Percentiles rank a stretch among this genome's conserved stretches.
Conservation (phyloP, 2,329 filamentous ascomycete genomes). For the Fusarium ramigenum region DNA sequence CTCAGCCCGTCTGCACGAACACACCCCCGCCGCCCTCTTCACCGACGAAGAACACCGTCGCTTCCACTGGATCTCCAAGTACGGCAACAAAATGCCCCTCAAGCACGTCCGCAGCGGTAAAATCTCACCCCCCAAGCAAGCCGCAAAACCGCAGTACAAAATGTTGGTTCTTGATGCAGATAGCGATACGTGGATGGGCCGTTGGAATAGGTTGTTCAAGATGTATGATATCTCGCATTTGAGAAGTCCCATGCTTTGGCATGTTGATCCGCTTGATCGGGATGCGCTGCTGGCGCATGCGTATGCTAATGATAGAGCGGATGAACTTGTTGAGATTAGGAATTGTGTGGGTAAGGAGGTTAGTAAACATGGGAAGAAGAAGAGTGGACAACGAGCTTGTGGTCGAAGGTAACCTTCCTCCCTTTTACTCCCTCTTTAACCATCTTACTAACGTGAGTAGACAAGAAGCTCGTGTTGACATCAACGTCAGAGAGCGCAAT, state of each 20-base stretch:
- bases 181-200: constrained; percentile 71
- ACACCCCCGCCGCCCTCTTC: constrained; percentile 80
- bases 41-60: constrained; percentile 84
- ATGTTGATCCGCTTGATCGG: constrained; percentile 78
- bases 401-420: constrained; percentile 54
- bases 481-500: constrained; percentile 73
- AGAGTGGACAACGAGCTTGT: constrained; percentile 48
- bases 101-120: constrained; percentile 55
- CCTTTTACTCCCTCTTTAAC: rapidly evolving
- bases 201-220: constrained; percentile 76
- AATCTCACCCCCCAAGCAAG: constrained; percentile 17
- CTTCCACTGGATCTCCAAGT: constrained; percentile 80
- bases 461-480: constrained; percentile 58
- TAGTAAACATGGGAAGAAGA: constrained; percentile 82
- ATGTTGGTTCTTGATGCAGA: constrained; percentile 75
- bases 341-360: constrained; percentile 82
- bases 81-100: constrained; percentile 67
- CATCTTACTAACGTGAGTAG: constrained; percentile 29
- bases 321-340: constrained; percentile 74
- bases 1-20: constrained; percentile 76
- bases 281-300: constrained; percentile 78
- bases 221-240: constrained; percentile 76
- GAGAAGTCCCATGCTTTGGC: constrained; percentile 84
- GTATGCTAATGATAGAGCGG: constrained; percentile 66
- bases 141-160: constrained; percentile 44